Percentiles rank a stretch among this genome's conserved stretches.
phyloP scores from a whole-genome alignment of 306 rosid genomes.

The Cyclanthera cordifolia region DNA sequence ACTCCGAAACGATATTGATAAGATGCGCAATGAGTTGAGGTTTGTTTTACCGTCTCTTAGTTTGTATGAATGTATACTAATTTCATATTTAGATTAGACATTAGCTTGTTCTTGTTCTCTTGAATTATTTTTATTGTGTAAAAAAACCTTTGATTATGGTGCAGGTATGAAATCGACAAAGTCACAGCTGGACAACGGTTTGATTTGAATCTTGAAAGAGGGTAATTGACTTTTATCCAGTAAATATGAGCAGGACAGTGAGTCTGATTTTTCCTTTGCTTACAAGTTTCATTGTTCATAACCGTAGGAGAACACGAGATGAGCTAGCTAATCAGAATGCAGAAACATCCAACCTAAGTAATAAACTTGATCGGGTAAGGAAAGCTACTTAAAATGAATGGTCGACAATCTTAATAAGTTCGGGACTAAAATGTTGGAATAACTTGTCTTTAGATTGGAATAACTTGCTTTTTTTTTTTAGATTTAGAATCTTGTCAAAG shows the following conservation, averaged over 20 bases:
- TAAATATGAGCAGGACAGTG: background rate
- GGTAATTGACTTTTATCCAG: constrained; percentile 31
- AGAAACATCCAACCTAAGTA: constrained; percentile 71
- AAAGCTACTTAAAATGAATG: background rate
- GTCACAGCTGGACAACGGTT: constrained; percentile 88
- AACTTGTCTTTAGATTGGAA: background rate
- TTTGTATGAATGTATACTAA: background rate
- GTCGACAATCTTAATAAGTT: background rate
- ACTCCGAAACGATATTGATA: constrained; percentile 75
- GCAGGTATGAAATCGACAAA: constrained; percentile 87
- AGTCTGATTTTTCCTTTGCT: background rate
- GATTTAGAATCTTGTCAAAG: no score
- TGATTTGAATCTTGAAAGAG: constrained; percentile 94
- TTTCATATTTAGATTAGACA: background rate
- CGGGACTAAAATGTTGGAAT: background rate
- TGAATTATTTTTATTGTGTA: constrained; percentile 12
- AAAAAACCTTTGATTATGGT: constrained; percentile 19
- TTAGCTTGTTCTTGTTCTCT: background rate
- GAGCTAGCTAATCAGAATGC: constrained; percentile 76
- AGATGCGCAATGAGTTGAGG: constrained; percentile 92
- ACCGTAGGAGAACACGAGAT: constrained; percentile 79
- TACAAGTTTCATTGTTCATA: constrained; percentile 7
- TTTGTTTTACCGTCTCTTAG: constrained; percentile 16
- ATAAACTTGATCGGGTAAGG: constrained; percentile 88
- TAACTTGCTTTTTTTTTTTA: no score